A percentile compares a stretch with the other conserved stretches of the same genome.
Conservation (phyloP, 768 basidiomycete genomes). For the Pisolithus albus region DNA sequence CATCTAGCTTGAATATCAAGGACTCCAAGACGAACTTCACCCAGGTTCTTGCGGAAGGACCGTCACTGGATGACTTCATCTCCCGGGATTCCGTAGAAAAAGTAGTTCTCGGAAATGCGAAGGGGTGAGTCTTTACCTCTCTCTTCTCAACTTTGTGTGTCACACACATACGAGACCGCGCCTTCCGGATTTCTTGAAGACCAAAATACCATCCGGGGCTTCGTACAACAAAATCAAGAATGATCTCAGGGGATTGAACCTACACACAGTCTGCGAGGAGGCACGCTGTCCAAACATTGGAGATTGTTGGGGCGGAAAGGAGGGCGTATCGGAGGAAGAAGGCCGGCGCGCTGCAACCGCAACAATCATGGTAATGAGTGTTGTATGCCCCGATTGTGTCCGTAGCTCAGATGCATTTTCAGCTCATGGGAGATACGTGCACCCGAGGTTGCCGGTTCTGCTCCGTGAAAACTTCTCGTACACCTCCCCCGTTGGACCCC, state of each 20-base stretch:
- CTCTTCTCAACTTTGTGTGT: background rate
- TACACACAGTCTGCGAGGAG: slow-evolving; percentile 98
- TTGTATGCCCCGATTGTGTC: background rate
- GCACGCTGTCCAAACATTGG: slow-evolving; percentile 98
- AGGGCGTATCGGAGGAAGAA: slow-evolving; percentile 56
- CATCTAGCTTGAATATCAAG: slow-evolving; percentile 30
- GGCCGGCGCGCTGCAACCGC: slow-evolving; percentile 85
- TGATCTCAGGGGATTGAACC: slow-evolving; percentile 81
- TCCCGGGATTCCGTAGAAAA: slow-evolving; percentile 48
- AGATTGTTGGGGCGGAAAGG: slow-evolving; percentile 97
- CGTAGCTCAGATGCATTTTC: slow-evolving; percentile 5
- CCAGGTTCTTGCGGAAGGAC: slow-evolving; percentile 55
- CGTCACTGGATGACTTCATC: slow-evolving; percentile 77
- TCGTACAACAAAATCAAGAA: slow-evolving; percentile 93
- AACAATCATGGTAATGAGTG: slow-evolving; percentile 83
- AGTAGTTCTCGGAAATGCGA: slow-evolving; percentile 66
- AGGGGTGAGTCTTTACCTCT: slow-evolving; percentile 41
- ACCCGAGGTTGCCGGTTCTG: slow-evolving; percentile 98
- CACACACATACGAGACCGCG: slow-evolving; percentile 52
- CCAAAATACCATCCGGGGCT: slow-evolving; percentile 80
- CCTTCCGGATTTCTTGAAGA: slow-evolving; percentile 83
- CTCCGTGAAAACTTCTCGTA: slow-evolving; percentile 87
- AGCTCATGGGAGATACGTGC: slow-evolving; percentile 99
- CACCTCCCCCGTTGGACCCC: slow-evolving; percentile 86
- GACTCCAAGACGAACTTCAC: slow-evolving; percentile 37